phyloP scores from a whole-genome alignment of 176 grass and related monocot genomes.

The Olyra latifolia region DNA sequence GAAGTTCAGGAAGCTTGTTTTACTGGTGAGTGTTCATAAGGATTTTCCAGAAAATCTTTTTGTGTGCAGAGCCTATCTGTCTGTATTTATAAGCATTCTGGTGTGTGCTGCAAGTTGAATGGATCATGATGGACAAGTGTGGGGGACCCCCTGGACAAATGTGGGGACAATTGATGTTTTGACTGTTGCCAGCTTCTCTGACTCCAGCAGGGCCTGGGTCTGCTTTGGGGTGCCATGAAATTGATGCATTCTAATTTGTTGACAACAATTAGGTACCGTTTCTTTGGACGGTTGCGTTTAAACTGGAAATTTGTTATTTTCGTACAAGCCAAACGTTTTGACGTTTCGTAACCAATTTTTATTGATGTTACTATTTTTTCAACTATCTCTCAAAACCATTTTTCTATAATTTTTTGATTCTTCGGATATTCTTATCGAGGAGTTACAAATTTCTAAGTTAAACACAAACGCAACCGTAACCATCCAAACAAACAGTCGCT shows the following conservation, averaged over 20 bases:
- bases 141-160: neutral
- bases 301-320: too few species aligned
- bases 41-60: neutral
- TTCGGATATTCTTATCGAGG: too few species aligned
- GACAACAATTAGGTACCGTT: too few species aligned
- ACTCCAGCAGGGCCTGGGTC: neutral
- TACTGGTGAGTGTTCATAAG: neutral
- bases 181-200: constrained; percentile 17
- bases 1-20: constrained; percentile 5
- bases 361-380: too few species aligned
- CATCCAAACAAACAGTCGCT: too few species aligned
- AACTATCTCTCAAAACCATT: too few species aligned
- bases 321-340: too few species aligned
- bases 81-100: constrained; percentile 9
- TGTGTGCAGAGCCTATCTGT: neutral
- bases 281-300: too few species aligned
- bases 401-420: too few species aligned
- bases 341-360: too few species aligned
- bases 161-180: neutral
- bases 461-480: too few species aligned
- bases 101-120: neutral
- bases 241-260: neutral
- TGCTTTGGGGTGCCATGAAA: neutral
- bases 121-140: neutral
- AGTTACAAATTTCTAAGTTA: too few species aligned